Conservation (phyloP, 352 stramenopile species). For the Pythium catenulatum region DNA sequence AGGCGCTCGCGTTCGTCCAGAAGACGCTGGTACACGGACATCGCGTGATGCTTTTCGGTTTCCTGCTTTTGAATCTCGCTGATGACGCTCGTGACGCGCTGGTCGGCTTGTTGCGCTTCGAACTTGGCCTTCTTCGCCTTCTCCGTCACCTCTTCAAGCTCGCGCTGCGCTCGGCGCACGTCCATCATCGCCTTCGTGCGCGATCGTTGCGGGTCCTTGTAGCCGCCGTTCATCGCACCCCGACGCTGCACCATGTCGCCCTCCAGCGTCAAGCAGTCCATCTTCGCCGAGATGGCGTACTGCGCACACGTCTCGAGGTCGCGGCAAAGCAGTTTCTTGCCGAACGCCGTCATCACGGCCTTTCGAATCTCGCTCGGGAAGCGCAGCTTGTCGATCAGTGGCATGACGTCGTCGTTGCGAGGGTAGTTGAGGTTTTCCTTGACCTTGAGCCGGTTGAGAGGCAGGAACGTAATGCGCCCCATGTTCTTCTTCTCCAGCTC, state of each 20-base stretch:
- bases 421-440: constrained; percentile 88
- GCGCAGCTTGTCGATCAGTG: constrained; percentile 91
- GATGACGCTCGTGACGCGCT: constrained; percentile 91
- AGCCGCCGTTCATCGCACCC: constrained; percentile 98
- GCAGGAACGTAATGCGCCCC: constrained; percentile 98
- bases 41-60: constrained; percentile 83
- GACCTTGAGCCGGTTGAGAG: constrained; percentile 95
- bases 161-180: constrained; percentile 85
- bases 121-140: constrained; percentile 91
- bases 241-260: constrained; percentile 98
- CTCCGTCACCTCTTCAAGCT: constrained; percentile 82
- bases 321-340: constrained; percentile 97
- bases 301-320: constrained; percentile 94
- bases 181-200: constrained; percentile 90
- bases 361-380: constrained; percentile 92
- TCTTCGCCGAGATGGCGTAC: constrained; percentile 90
- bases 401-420: constrained; percentile 89
- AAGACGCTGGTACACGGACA: constrained; percentile 86
- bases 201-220: constrained; percentile 94
- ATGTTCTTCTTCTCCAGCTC: constrained; percentile 96
- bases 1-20: constrained; percentile 89
- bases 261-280: constrained; percentile 99
- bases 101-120: constrained; percentile 94
- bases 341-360: constrained; percentile 97
- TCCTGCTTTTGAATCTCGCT: constrained; percentile 92